These are phyloP conservation scores for Diversispora eburnea DNA, from an alignment of 192 early-diverging fungal species.

Conservation along the genomic window DNA sequence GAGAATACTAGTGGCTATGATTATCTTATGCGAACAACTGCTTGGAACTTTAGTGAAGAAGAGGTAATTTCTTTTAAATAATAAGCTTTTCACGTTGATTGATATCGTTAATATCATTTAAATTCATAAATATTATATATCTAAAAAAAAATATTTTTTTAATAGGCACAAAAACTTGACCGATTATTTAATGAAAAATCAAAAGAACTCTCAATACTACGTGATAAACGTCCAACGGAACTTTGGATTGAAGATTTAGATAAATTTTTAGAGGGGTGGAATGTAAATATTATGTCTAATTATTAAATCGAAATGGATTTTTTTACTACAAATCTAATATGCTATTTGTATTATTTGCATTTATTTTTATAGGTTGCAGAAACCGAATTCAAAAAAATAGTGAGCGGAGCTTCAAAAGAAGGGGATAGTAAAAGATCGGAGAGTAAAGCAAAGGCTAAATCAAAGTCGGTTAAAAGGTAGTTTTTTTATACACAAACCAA, in stretches of 20 bases:
- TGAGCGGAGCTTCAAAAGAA: too few species aligned
- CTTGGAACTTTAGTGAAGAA: slow-evolving; percentile 13
- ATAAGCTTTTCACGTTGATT: not conserved
- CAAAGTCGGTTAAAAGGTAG: too few species aligned
- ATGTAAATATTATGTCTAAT: slow-evolving; percentile 39
- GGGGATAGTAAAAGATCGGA: too few species aligned
- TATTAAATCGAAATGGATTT: not conserved
- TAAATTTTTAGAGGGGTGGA: slow-evolving; percentile 79
- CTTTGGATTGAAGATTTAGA: slow-evolving; percentile 87
- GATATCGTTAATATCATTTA: too few species aligned
- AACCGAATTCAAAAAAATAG: too few species aligned
- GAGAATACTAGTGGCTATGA: slow-evolving; percentile 30
- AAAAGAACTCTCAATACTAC: slow-evolving; percentile 61
- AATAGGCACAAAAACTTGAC: slow-evolving; percentile 66
- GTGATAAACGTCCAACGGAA: slow-evolving; percentile 61
- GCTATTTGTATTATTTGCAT: too few species aligned
- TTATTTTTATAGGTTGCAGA: too few species aligned
- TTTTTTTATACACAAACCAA: too few species aligned
- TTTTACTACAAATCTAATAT: too few species aligned
- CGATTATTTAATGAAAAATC: slow-evolving; percentile 67
- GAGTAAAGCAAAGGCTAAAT: too few species aligned
- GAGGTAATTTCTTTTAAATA: slow-evolving; percentile 9
- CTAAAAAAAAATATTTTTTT: not conserved
- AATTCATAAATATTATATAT: too few species aligned
- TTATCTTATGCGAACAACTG: not conserved